Evolutionary conservation across 257 asterid genomes (phyloP).

Genomic region (Sherardia arvensis): DNA sequence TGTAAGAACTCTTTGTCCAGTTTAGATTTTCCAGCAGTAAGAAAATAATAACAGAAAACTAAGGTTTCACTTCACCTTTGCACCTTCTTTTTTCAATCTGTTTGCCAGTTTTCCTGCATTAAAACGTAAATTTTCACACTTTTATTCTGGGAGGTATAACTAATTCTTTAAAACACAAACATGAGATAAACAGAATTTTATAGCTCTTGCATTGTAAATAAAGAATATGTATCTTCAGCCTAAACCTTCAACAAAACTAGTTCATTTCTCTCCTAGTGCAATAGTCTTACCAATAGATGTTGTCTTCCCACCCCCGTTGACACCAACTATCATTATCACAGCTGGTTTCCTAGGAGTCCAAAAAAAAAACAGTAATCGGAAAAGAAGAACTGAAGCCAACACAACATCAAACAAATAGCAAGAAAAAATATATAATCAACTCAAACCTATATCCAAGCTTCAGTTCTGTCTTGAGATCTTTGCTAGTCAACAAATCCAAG

Average conservation of each 20-base stretch:
- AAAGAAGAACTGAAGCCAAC: conserved; percentile 4
- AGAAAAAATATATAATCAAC: conserved; percentile 10
- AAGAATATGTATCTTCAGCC: not conserved
- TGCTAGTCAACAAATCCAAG: conserved; percentile 65
- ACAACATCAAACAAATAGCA: not conserved
- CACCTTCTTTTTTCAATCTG: conserved; percentile 85
- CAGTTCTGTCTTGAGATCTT: conserved; percentile 78
- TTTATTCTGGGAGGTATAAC: not conserved
- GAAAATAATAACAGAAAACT: conserved; percentile 3
- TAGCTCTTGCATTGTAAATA: not conserved
- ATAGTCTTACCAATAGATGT: conserved; percentile 78
- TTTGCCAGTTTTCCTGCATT: conserved; percentile 83
- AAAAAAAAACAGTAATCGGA: conserved; percentile 10
- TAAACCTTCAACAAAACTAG: not conserved
- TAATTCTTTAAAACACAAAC: not conserved
- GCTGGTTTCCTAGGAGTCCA: conserved; percentile 80
- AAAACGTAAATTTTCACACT: conserved; percentile 4
- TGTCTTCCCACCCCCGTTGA: conserved; percentile 99
- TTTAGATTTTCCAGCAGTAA: not conserved
- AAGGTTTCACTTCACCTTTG: conserved; percentile 48
- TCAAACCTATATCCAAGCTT: conserved; percentile 78
- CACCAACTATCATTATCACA: conserved; percentile 91
- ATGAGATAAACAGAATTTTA: not conserved
- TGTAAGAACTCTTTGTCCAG: not conserved
- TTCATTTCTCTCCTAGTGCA: not conserved